phyloP scores from a whole-genome alignment of 2,329 filamentous ascomycete genomes.

The Setomelanomma holmii region DNA sequence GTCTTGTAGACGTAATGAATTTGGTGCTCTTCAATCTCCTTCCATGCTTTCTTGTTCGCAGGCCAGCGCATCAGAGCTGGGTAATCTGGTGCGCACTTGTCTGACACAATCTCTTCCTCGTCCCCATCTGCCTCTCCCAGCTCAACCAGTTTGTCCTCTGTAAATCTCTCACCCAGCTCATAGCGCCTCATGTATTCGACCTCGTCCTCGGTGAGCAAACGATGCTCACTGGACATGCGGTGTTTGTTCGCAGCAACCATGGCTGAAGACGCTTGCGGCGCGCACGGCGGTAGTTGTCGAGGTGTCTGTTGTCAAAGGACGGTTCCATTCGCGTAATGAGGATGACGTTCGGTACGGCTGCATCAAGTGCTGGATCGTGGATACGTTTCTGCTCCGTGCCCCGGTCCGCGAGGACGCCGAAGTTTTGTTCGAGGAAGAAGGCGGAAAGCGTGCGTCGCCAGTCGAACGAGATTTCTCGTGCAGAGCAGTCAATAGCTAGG shows the following conservation, averaged over 20 bases:
- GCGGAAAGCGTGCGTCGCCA: constrained; percentile 20
- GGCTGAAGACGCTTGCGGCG: constrained; percentile 18
- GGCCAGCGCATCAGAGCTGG: constrained; percentile 11
- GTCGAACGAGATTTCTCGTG: constrained; percentile 23
- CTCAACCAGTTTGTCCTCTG: not conserved
- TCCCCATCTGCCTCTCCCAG: not conserved
- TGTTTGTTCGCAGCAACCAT: constrained; percentile 20
- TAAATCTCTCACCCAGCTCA: not conserved
- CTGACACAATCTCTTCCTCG: constrained; percentile 12
- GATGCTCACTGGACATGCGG: constrained; percentile 20
- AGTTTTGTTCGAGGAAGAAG: constrained; percentile 24
- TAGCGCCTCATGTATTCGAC: not conserved
- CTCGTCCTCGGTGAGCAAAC: constrained; percentile 12
- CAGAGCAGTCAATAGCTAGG: constrained; percentile 17
- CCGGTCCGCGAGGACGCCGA: constrained; percentile 6
- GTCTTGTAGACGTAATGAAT: too few relatives aligned
- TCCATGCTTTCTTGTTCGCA: not conserved
- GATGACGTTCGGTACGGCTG: not conserved
- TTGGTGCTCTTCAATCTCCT: not conserved
- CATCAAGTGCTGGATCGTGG: constrained; percentile 16
- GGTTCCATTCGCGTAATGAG: not conserved
- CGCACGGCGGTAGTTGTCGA: constrained; percentile 9
- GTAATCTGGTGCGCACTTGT: constrained; percentile 12
- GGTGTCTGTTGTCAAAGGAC: not conserved
- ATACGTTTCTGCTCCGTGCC: constrained; percentile 1